phyloP scores from a whole-genome alignment of 768 basidiomycete species.

The Boletus subparvulus region DNA sequence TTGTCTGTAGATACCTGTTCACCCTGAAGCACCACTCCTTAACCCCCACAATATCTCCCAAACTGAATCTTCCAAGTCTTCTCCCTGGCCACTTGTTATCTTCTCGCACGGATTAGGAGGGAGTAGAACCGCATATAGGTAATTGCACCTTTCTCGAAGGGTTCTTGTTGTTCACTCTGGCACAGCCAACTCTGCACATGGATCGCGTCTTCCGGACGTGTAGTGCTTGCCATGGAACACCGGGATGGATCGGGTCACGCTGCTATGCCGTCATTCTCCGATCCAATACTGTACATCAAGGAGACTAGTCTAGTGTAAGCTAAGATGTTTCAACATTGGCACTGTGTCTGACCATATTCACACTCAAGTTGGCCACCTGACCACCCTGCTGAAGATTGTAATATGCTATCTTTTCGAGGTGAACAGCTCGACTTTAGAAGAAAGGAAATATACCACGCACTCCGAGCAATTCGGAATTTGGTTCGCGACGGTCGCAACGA shows the following conservation, averaged over 20 bases:
- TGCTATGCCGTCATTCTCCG: conserved; percentile 38
- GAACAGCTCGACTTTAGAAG: conserved; percentile 72
- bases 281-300: conserved; percentile 49
- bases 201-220: conserved; percentile 74
- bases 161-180: neutral
- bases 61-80: conserved; percentile 8
- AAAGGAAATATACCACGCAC: conserved; percentile 66
- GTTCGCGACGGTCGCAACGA: conserved; percentile 35
- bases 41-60: conserved; percentile 15
- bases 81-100: conserved; percentile 74
- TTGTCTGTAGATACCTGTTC: conserved; percentile 51
- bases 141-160: neutral
- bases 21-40: conserved; percentile 54
- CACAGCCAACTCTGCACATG: conserved; percentile 66
- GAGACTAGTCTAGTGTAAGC: conserved; percentile 57
- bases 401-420: conserved; percentile 51
- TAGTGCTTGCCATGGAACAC: conserved; percentile 83
- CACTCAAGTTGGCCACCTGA: conserved; percentile 26
- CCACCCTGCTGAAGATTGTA: conserved; percentile 17
- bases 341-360: neutral
- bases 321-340: neutral
- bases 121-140: conserved; percentile 69
- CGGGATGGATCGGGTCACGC: conserved; percentile 74
- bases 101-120: conserved; percentile 87
- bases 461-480: conserved; percentile 57